These are phyloP conservation scores for Tetracentron sinense DNA, from an alignment of 164 flowering plant genomes.

Conservation along the genomic window DNA sequence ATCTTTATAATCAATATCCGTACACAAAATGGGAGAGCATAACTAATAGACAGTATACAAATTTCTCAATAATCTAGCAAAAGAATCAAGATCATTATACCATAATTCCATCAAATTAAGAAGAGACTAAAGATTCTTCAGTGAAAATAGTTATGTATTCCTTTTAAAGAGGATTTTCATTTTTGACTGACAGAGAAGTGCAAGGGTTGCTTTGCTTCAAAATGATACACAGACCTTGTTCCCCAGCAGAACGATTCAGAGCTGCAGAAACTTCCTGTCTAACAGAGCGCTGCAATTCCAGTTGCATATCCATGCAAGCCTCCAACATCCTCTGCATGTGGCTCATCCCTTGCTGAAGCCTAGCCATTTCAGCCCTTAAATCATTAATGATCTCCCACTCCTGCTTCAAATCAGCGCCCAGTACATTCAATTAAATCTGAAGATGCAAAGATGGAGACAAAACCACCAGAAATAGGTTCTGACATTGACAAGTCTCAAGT, in stretches of 20 bases:
- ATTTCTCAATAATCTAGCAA: no score
- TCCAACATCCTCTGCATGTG: constrained; percentile 95
- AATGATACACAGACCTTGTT: constrained; percentile 43
- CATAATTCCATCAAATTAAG: no score
- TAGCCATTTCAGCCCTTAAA: constrained; percentile 81
- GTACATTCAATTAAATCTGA: constrained; percentile 2
- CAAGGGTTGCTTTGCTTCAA: neutral
- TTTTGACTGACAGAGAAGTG: no score
- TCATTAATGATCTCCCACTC: constrained; percentile 91
- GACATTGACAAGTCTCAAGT: no score
- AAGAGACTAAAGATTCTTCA: no score
- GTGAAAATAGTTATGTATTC: no score
- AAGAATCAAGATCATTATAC: no score
- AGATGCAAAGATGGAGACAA: no score
- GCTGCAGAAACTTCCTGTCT: constrained; percentile 93
- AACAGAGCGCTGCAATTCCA: constrained; percentile 93
- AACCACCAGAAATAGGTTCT: no score
- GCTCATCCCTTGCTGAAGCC: constrained; percentile 84
- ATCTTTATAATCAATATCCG: neutral
- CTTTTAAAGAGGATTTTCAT: no score
- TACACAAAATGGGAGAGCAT: neutral
- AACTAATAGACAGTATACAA: neutral
- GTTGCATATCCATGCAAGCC: constrained; percentile 98
- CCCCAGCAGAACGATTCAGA: constrained; percentile 52
- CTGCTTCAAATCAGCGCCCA: constrained; percentile 33